Percentiles rank a stretch among this genome's conserved stretches.
Evolutionary conservation across 805 yeast genomes (phyloP).

Genomic region (Candida maesae): DNA sequence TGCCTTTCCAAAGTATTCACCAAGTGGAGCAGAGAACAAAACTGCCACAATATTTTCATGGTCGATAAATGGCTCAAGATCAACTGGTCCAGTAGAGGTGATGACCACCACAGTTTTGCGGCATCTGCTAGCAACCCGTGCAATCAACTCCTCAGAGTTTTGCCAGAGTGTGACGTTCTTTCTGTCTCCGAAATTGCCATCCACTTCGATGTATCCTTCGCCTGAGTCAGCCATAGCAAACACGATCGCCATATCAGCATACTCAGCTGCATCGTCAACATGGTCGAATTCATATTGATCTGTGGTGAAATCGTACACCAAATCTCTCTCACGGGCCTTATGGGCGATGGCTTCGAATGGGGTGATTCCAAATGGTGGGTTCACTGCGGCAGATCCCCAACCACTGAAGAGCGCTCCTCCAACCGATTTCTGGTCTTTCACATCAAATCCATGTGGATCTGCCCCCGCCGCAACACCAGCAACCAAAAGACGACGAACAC

Average conservation of each 20-base stretch:
- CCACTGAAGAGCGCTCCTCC: slow-evolving; percentile 56
- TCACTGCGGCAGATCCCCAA: slow-evolving; percentile 63
- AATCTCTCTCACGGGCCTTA: slow-evolving; percentile 43
- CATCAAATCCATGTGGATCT: slow-evolving; percentile 48
- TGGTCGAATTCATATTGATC: slow-evolving; percentile 45
- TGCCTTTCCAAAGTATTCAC: slow-evolving; percentile 53
- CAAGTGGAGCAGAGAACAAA: slow-evolving; percentile 51
- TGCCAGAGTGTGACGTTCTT: slow-evolving; percentile 52
- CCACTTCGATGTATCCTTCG: slow-evolving; percentile 56
- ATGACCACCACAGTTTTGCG: slow-evolving; percentile 55
- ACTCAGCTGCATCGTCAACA: slow-evolving; percentile 42
- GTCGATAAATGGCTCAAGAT: slow-evolving; percentile 52
- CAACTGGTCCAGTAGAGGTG: slow-evolving; percentile 58
- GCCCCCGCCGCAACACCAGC: slow-evolving; percentile 54
- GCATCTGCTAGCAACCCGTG: slow-evolving; percentile 45
- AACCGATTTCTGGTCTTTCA: slow-evolving; percentile 48
- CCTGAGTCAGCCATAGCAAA: slow-evolving; percentile 54
- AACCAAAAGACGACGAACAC: slow-evolving; percentile 37
- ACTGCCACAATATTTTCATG: slow-evolving; percentile 57
- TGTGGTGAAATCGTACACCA: slow-evolving; percentile 40
- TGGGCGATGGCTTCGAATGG: slow-evolving; percentile 53
- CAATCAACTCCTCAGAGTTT: slow-evolving; percentile 51
- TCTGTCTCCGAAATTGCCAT: slow-evolving; percentile 57
- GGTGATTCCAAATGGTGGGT: slow-evolving; percentile 52
- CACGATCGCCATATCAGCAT: slow-evolving; percentile 50